These are phyloP conservation scores for Angomonas desouzai DNA, from an alignment of 208 protist species.

Conservation along the genomic window DNA sequence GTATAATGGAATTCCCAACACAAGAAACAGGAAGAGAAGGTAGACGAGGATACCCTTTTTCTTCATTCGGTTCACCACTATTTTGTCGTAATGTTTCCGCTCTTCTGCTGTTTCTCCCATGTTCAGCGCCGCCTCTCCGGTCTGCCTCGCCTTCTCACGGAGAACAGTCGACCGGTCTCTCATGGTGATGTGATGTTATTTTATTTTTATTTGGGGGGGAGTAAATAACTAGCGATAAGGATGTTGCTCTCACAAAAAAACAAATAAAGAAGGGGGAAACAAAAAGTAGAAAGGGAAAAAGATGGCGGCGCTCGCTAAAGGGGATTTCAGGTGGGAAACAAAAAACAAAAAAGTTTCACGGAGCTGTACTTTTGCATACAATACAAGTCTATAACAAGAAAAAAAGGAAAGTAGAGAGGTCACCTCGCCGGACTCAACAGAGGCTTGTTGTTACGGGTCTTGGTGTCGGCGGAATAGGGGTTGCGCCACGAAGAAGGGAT, in stretches of 20 bases:
- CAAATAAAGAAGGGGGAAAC: conserved; percentile 5
- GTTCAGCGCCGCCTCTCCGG: conserved; percentile 9
- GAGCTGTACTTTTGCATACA: neutral
- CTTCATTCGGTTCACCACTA: conserved; percentile 17
- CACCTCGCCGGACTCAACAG: neutral
- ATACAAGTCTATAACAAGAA: neutral
- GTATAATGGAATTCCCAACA: conserved; percentile 48
- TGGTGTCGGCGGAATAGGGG: neutral
- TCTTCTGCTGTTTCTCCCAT: conserved; percentile 32
- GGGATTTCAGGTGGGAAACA: too few species aligned
- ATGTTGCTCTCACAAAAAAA: neutral
- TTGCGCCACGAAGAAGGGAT: conserved; percentile 2
- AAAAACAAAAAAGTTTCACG: too few species aligned
- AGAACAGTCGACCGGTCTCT: conserved; percentile 23
- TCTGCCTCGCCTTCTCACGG: conserved; percentile 5
- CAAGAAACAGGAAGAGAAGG: conserved; percentile 49
- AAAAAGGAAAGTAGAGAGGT: conserved; percentile 1
- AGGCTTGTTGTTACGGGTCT: neutral
- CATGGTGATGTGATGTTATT: conserved; percentile 21
- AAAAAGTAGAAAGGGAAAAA: too few species aligned
- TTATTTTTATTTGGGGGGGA: neutral
- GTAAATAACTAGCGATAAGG: neutral
- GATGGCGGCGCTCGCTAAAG: too few species aligned
- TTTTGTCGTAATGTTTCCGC: conserved; percentile 19
- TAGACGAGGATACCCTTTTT: conserved; percentile 37